These are phyloP conservation scores for Nematodospora valgi DNA, from an alignment of 805 yeast species.

Conservation along the genomic window DNA sequence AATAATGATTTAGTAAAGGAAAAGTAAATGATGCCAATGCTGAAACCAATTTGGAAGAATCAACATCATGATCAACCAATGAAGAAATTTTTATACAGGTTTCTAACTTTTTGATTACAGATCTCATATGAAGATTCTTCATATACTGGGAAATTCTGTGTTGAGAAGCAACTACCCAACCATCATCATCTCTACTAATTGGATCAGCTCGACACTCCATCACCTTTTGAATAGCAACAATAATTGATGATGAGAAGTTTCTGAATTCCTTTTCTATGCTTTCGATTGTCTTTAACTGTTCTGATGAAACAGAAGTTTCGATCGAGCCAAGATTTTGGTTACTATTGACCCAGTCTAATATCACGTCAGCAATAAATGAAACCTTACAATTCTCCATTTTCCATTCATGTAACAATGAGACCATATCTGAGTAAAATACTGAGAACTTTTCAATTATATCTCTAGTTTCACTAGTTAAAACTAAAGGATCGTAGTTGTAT, in stretches of 20 bases:
- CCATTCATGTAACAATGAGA: conserved; percentile 30
- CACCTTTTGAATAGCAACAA: conserved; percentile 66
- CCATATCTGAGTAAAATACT: conserved; percentile 20
- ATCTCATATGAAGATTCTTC: conserved; percentile 38
- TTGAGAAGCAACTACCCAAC: conserved; percentile 62
- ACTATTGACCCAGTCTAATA: conserved; percentile 44
- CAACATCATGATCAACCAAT: conserved; percentile 32
- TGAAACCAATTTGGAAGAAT: conserved; percentile 35
- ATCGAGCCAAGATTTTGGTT: conserved; percentile 15
- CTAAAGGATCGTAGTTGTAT: background rate
- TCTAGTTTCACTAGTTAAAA: conserved; percentile 14
- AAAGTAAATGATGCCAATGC: conserved; percentile 53
- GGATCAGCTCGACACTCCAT: conserved; percentile 32
- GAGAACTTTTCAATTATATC: conserved; percentile 19
- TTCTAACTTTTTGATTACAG: conserved; percentile 33
- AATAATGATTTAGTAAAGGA: conserved; percentile 65
- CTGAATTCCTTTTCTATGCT: conserved; percentile 48
- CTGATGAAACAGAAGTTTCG: conserved; percentile 22
- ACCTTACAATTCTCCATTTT: conserved; percentile 22
- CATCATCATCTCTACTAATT: conserved; percentile 47
- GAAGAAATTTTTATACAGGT: conserved; percentile 32
- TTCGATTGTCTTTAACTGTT: conserved; percentile 19
- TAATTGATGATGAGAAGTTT: conserved; percentile 52
- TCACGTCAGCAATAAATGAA: conserved; percentile 47
- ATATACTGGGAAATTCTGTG: conserved; percentile 39